Conservation (phyloP, 768 basidiomycete species). For the Leccinum variicolor region DNA sequence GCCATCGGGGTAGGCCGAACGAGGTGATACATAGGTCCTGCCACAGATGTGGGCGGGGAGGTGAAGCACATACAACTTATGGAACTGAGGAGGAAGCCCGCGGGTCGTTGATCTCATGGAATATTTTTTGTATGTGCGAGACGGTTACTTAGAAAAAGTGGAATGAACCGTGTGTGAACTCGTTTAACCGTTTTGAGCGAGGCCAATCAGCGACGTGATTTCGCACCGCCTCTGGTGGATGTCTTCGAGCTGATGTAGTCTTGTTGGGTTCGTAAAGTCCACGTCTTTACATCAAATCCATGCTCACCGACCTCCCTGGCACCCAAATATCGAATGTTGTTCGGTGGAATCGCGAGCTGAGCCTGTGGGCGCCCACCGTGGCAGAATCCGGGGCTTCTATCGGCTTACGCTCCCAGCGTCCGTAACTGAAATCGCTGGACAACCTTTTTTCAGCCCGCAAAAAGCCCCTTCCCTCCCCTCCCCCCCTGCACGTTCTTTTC, state of each 20-base stretch:
- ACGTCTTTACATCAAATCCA: neutral
- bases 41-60: no score
- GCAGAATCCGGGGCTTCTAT: constrained; percentile 33
- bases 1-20: no score
- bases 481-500: neutral
- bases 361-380: constrained; percentile 29
- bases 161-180: constrained; percentile 1
- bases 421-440: constrained; percentile 9
- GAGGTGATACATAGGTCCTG: no score
- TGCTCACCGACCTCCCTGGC: constrained; percentile 3
- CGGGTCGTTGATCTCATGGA: neutral
- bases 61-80: no score
- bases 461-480: neutral
- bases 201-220: constrained; percentile 24
- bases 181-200: neutral
- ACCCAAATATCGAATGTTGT: neutral
- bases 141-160: neutral
- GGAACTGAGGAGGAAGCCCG: no score
- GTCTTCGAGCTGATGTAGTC: constrained; percentile 16
- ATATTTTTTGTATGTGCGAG: neutral
- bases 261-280: constrained; percentile 6
- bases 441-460: constrained; percentile 13
- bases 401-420: constrained; percentile 21
- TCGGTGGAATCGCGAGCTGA: constrained; percentile 3
- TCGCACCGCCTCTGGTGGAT: constrained; percentile 29